phyloP scores from a whole-genome alignment of 495 filamentous ascomycete species.

The Aspergillus bertholletiae region DNA sequence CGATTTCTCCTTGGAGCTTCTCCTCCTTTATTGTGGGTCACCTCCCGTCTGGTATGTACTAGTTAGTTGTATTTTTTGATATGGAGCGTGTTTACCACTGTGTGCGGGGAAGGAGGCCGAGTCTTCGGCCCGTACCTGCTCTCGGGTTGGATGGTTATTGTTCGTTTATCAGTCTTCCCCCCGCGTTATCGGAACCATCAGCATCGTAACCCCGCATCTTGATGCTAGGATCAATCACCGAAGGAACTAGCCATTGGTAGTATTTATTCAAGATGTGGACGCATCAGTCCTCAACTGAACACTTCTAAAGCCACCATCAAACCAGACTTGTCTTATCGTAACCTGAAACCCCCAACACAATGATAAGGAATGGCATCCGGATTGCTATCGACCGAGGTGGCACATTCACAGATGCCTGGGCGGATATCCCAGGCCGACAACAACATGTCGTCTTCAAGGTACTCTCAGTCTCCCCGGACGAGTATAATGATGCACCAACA shows the following conservation, averaged over 20 bases:
- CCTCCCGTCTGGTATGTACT: no score
- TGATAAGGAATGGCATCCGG: constrained; percentile 10
- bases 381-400: constrained; percentile 22
- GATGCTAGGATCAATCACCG: background rate
- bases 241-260: no score
- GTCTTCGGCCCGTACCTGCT: no score
- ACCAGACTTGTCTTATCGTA: background rate
- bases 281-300: background rate
- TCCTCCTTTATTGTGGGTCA: no score
- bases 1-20: no score
- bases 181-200: no score
- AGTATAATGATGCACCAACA: constrained; percentile 74
- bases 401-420: constrained; percentile 24
- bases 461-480: constrained; percentile 72
- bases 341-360: background rate
- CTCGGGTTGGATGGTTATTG: no score
- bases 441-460: constrained; percentile 69
- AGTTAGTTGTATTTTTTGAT: no score
- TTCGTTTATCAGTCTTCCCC: no score
- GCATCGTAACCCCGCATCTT: background rate
- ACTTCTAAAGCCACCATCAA: background rate
- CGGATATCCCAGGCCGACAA: constrained; percentile 34
- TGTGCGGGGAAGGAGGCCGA: no score
- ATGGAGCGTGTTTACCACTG: no score
- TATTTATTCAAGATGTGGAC: background rate